Evolutionary conservation across 192 early-diverging fungal genomes (phyloP).

Genomic region (Thoreauomyces humboldtii): DNA sequence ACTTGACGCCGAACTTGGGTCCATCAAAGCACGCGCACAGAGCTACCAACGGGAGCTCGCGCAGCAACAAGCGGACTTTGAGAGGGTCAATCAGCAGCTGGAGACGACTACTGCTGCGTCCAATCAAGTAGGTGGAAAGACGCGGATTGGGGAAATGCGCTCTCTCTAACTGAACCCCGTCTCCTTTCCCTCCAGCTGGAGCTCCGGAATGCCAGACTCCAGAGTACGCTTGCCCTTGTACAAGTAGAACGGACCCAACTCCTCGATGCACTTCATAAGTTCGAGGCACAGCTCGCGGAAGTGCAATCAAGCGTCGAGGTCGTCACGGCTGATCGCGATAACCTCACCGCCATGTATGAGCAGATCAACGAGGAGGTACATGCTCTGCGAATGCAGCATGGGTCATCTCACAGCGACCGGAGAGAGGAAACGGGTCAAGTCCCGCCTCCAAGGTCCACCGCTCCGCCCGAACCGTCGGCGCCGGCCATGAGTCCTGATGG

Average conservation of each 20-base stretch:
- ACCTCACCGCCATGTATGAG: slow-evolving; percentile 38
- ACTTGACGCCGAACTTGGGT: background rate
- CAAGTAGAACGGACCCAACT: slow-evolving; percentile 43
- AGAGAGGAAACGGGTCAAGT: background rate
- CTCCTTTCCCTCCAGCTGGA: no score
- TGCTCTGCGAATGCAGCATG: background rate
- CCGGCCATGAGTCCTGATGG: slow-evolving; percentile 8
- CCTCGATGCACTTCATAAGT: slow-evolving; percentile 33
- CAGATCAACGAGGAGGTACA: slow-evolving; percentile 30
- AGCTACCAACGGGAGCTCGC: background rate
- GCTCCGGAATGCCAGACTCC: background rate
- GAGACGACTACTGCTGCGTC: background rate
- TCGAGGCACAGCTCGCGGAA: slow-evolving; percentile 39
- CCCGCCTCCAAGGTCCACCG: slow-evolving; percentile 13
- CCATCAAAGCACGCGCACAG: slow-evolving; percentile 1
- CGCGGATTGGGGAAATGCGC: no score
- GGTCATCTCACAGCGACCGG: background rate
- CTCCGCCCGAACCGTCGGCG: slow-evolving; percentile 12
- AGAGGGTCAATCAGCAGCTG: background rate
- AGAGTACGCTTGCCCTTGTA: background rate
- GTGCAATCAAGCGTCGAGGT: slow-evolving; percentile 29
- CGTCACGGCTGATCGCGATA: slow-evolving; percentile 47
- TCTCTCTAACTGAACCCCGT: no score
- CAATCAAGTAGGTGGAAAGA: no score
- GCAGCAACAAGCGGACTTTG: background rate